A percentile compares a stretch with the other conserved stretches of the same genome.
These are phyloP conservation scores for Wickerhamomyces queroliae DNA, from an alignment of 805 yeast species.

Conservation along the genomic window DNA sequence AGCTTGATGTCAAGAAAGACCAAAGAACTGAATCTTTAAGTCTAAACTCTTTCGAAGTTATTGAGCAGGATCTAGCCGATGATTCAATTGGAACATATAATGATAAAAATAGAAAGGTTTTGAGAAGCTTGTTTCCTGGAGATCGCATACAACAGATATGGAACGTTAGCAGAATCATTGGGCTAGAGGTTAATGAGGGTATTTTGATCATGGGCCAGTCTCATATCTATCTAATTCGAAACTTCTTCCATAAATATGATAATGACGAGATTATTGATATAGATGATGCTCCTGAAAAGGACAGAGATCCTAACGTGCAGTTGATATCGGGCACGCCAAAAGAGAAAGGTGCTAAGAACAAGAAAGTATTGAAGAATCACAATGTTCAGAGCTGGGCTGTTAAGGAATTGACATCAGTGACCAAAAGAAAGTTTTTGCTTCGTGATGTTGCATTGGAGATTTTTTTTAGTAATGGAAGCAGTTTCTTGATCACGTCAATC, in stretches of 20 bases:
- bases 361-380: slow-evolving; percentile 31
- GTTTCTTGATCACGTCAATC: slow-evolving; percentile 62
- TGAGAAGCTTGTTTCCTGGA: slow-evolving; percentile 61
- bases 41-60: slow-evolving; percentile 34
- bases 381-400: slow-evolving; percentile 55
- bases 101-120: slow-evolving; percentile 70
- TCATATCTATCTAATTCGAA: slow-evolving; percentile 63
- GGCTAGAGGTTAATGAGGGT: slow-evolving; percentile 73
- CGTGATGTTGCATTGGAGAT: slow-evolving; percentile 80
- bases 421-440: slow-evolving; percentile 69
- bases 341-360: slow-evolving; percentile 9
- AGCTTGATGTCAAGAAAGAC: slow-evolving; percentile 4
- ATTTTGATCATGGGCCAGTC: slow-evolving; percentile 62
- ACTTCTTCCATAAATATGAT: slow-evolving; percentile 51
- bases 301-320: slow-evolving; percentile 65
- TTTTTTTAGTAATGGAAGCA: slow-evolving; percentile 68
- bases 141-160: slow-evolving; percentile 68
- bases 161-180: slow-evolving; percentile 72
- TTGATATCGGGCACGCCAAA: slow-evolving; percentile 48
- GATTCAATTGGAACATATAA: slow-evolving; percentile 33
- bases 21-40: slow-evolving; percentile 18
- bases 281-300: slow-evolving; percentile 53
- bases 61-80: slow-evolving; percentile 34
- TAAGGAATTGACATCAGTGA: slow-evolving; percentile 51
- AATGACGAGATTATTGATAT: slow-evolving; percentile 57